Conservation (phyloP, 1,139 yeast species). For the Geotrichum armillariae region DNA sequence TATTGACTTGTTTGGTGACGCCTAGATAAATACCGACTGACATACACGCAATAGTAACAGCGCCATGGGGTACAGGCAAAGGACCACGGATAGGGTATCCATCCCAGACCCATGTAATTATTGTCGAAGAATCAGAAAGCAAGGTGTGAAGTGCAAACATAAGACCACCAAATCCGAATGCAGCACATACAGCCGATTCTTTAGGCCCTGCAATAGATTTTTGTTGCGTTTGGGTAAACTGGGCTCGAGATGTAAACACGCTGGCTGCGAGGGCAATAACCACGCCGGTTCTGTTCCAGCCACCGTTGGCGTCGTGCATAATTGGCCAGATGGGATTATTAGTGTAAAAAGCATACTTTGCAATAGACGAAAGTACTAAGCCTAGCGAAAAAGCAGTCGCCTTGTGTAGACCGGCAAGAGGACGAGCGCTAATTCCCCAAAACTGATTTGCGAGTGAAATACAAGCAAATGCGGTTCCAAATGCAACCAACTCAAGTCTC, state of each 20-base stretch:
- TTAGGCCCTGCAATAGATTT: constrained; percentile 32
- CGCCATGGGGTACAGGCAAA: constrained; percentile 85
- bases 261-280: constrained; percentile 66
- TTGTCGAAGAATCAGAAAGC: constrained; percentile 79
- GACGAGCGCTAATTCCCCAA: constrained; percentile 47
- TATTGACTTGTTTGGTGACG: constrained; percentile 33
- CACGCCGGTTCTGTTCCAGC: constrained; percentile 74
- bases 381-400: constrained; percentile 70
- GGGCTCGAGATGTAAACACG: constrained; percentile 48
- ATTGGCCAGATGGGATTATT: constrained; percentile 98
- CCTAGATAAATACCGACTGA: constrained; percentile 57
- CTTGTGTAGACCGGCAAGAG: constrained; percentile 51
- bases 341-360: constrained; percentile 75
- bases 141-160: constrained; percentile 72
- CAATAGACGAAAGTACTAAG: constrained; percentile 65
- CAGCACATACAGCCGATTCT: constrained; percentile 47
- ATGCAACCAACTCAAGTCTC: constrained; percentile 63
- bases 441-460: constrained; percentile 65
- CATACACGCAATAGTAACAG: constrained; percentile 61
- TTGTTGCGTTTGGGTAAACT: constrained; percentile 28
- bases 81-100: constrained; percentile 91
- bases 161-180: constrained; percentile 75
- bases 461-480: constrained; percentile 65
- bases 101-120: constrained; percentile 91
- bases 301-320: constrained; percentile 83